Evolutionary conservation across 441 rosid species (phyloP).

Genomic region (Eugenia klotzschiana): DNA sequence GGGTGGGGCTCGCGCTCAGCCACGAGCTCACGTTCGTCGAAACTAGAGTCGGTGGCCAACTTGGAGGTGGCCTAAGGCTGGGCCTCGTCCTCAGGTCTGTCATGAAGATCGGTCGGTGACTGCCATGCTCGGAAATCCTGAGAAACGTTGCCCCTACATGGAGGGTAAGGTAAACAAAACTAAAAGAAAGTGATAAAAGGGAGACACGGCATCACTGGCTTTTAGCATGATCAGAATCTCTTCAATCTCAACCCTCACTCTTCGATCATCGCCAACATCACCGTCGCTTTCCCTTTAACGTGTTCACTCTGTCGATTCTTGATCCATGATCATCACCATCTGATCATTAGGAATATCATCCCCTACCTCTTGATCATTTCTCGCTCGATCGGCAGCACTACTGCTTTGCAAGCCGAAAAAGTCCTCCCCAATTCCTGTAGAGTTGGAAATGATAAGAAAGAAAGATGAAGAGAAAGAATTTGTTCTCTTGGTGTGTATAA

Average conservation of each 20-base stretch:
- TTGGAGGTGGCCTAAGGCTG: background rate
- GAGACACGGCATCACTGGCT: too few species aligned
- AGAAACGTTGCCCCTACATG: too few species aligned
- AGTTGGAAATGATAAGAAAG: too few species aligned
- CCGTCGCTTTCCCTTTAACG: background rate
- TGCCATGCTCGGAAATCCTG: too few species aligned
- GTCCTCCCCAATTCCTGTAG: background rate
- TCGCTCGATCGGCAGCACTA: background rate
- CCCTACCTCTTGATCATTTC: background rate
- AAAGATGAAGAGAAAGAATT: too few species aligned
- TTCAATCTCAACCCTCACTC: background rate
- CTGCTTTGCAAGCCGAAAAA: background rate
- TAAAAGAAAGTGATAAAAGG: too few species aligned
- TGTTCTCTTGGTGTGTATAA: too few species aligned
- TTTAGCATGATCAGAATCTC: too few species aligned
- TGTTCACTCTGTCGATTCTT: background rate
- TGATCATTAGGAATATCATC: background rate
- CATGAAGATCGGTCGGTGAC: too few species aligned
- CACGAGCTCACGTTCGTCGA: background rate
- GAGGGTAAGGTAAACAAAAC: too few species aligned
- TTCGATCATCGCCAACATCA: background rate
- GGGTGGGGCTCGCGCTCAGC: background rate
- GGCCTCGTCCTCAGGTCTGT: background rate
- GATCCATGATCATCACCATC: background rate
- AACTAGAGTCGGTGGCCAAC: background rate